These are phyloP conservation scores for Phytophthora kernoviae DNA, from an alignment of 352 stramenopile species.

Conservation along the genomic window DNA sequence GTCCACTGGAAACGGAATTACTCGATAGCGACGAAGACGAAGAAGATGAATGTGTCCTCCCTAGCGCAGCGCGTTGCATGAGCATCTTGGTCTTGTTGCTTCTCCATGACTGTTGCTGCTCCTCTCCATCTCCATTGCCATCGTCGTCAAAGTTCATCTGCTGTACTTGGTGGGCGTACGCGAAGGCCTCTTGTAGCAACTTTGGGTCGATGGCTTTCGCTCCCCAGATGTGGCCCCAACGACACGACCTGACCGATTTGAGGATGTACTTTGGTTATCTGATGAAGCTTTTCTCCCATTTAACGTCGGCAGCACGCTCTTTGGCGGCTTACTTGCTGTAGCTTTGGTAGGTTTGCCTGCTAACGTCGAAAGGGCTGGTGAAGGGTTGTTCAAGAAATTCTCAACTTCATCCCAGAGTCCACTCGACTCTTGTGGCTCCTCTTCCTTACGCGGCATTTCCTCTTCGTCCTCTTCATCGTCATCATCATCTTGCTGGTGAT, in stretches of 20 bases:
- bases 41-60: constrained; percentile 28
- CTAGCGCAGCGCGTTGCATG: constrained; percentile 22
- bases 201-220: constrained; percentile 59
- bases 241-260: constrained; percentile 24
- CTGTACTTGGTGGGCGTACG: constrained; percentile 66
- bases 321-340: constrained; percentile 30
- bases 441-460: constrained; percentile 18
- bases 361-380: constrained; percentile 53
- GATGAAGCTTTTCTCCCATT: constrained; percentile 22
- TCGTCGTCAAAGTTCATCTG: constrained; percentile 47
- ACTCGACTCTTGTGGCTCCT: constrained; percentile 54
- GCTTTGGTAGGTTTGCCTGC: constrained; percentile 39
- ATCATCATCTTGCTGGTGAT: constrained; percentile 21
- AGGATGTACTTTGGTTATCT: constrained; percentile 31
- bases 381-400: constrained; percentile 74
- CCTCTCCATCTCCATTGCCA: constrained; percentile 35
- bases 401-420: constrained; percentile 77
- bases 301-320: constrained; percentile 51
- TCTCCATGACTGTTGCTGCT: constrained; percentile 31
- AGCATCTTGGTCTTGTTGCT: constrained; percentile 27
- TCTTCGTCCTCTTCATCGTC: constrained; percentile 9
- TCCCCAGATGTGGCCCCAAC: constrained; percentile 5
- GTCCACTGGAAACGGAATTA: constrained; percentile 6
- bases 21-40: constrained; percentile 29
- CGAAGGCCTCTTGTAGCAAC: constrained; percentile 78